Percentiles rank a stretch among this genome's conserved stretches.
phyloP scores from a whole-genome alignment of 805 yeast genomes.

The Henningerozyma blattae region DNA sequence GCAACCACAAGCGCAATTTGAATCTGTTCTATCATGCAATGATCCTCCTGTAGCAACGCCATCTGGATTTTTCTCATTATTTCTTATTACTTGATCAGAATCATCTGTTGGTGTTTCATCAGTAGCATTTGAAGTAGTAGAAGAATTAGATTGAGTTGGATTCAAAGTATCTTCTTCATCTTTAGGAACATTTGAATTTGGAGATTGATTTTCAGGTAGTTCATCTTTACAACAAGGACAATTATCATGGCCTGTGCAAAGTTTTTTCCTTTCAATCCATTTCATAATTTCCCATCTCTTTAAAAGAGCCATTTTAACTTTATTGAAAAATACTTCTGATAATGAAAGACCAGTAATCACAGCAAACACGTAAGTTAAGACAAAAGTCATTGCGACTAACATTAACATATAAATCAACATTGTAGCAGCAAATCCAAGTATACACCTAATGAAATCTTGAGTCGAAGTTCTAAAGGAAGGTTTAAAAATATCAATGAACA shows the following conservation, averaged over 20 bases:
- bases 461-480: conserved; percentile 18
- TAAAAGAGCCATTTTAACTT: conserved; percentile 26
- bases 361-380: conserved; percentile 59
- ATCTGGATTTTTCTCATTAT: neutral
- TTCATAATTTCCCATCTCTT: conserved; percentile 23
- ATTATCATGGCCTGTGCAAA: conserved; percentile 18
- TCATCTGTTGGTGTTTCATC: neutral
- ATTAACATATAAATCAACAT: conserved; percentile 60
- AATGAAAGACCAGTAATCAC: conserved; percentile 57
- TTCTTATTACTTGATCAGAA: neutral
- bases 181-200: neutral
- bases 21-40: neutral
- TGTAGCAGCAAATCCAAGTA: conserved; percentile 47
- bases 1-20: conserved; percentile 1
- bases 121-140: neutral
- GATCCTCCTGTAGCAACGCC: neutral
- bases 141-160: neutral
- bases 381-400: conserved; percentile 69
- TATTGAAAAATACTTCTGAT: conserved; percentile 59
- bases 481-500: conserved; percentile 17
- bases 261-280: conserved; percentile 14
- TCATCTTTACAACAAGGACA: conserved; percentile 19
- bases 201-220: conserved; percentile 6
- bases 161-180: neutral
- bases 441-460: conserved; percentile 42